Conservation (phyloP, 164 flowering plant species). For the Paratinospora sagittata region DNA sequence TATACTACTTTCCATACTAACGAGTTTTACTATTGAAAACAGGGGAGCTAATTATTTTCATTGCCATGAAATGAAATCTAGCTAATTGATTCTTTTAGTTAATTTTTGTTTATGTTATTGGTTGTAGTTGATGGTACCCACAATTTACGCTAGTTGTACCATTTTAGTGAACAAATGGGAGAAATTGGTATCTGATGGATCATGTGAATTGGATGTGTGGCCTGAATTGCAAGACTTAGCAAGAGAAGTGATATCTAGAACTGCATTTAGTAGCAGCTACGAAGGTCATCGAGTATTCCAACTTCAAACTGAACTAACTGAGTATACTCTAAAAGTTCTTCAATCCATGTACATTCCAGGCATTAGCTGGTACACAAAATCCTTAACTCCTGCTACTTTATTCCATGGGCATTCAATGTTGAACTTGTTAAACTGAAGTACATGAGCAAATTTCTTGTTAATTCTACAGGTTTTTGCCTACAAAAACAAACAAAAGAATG, state of each 20-base stretch:
- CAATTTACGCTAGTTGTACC: conserved; percentile 23
- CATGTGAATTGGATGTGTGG: conserved; percentile 29
- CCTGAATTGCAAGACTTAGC: conserved; percentile 25
- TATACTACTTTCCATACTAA: no score
- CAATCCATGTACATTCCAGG: conserved; percentile 14
- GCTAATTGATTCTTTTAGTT: no score
- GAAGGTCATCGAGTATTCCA: conserved; percentile 36
- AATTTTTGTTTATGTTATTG: neutral
- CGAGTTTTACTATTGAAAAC: no score
- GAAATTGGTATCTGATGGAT: conserved; percentile 1
- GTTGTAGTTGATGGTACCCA: conserved; percentile 27
- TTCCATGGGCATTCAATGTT: no score
- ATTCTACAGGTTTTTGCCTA: conserved; percentile 5
- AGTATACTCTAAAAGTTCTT: conserved; percentile 7
- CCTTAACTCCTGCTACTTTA: no score
- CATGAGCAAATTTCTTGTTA: no score
- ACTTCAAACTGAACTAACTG: conserved; percentile 27
- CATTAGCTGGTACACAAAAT: no score
- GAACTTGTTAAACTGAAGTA: no score
- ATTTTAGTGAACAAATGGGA: conserved; percentile 25
- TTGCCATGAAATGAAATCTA: no score
- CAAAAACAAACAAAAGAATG: conserved; percentile 17
- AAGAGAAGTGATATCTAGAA: conserved; percentile 29
- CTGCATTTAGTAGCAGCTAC: conserved; percentile 38
- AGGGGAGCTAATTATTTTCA: no score